Base-by-base conservation (phyloP, 768 basidiomycete species). In the Sporobolomyces roseus region DNA sequence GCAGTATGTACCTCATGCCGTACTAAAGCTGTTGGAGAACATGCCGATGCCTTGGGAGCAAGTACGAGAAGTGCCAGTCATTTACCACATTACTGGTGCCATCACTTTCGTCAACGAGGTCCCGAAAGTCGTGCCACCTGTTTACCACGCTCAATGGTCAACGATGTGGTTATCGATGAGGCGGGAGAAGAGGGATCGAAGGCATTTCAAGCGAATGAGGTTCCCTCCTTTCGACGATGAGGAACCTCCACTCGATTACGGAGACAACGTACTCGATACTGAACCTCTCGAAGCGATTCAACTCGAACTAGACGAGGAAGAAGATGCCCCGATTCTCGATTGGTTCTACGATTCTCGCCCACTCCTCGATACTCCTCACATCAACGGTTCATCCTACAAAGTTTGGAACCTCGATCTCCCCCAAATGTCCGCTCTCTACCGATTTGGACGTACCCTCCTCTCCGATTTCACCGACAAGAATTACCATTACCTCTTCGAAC, bases 91-190 rank as follows among this genome's bases (percentile, higher is more conserved):
- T 77, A 98, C 96, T 13, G 96, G 96, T 72, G 96, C 96, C 46
- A 99, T 99, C 80, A 98, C 96, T 3, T 99, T 99, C 76, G 96
- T 99, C 74, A 98, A 97, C 81, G 93, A 98, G 79, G 89, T 97
- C 45, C 96, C 96, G 49, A 88, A 91, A 53, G 86, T 99, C 74
- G 89, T 98, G 70, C 96, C 98, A 78, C 96, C 96, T 9, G 85
- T 99, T 14, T 98, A 96, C 79, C 96, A 99, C 78, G 92, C 96
- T 1, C 96, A 98, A 77, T 99, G 96, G 96, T 93, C 91, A 77
- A 90, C 91, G 8, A 99, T 99, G 96, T 99, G 96, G 96, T 82
- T 99, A 52, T 94, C 96, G 16, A 99, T 99, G 96, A 84, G 96
- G 68, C 83, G 96, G 69, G 96, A 99, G 81, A 99, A 99, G 83